phyloP scores from a whole-genome alignment of 768 basidiomycete species.

The Baorangia bicolor region DNA sequence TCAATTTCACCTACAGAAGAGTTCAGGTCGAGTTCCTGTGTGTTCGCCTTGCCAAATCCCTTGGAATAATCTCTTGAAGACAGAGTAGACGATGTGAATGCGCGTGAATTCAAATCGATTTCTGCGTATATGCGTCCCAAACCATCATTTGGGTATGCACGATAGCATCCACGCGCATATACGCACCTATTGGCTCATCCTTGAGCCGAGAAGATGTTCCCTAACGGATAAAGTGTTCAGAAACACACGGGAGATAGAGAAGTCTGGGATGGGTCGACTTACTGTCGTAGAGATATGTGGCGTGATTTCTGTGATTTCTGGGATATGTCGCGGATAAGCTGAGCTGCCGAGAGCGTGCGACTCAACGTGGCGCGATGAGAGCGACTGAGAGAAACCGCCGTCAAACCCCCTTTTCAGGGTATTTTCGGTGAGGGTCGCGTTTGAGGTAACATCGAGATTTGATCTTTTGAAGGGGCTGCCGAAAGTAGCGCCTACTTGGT shows the following conservation, averaged over 20 bases:
- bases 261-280: background rate
- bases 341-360: conserved; percentile 7
- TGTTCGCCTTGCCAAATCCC: background rate
- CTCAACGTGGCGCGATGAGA: conserved; percentile 14
- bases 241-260: background rate
- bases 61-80: conserved; percentile 11
- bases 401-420: conserved; percentile 6
- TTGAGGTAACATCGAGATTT: conserved; percentile 4
- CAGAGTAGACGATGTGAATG: background rate
- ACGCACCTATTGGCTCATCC: conserved; percentile 23
- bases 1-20: background rate
- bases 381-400: conserved; percentile 3
- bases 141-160: background rate
- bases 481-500: conserved; percentile 2
- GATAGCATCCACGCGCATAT: conserved; percentile 13
- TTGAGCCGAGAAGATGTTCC: conserved; percentile 6
- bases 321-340: background rate
- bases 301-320: conserved; percentile 8
- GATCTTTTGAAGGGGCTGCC: conserved; percentile 8
- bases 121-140: conserved; percentile 18
- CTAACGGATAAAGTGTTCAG: background rate
- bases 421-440: conserved; percentile 8
- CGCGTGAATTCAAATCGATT: background rate
- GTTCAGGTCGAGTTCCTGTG: conserved; percentile 5
- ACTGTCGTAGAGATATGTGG: conserved; percentile 4